Base-by-base conservation (phyloP, 2,329 filamentous ascomycete species). In the Scleromitrula shiraiana region DNA sequence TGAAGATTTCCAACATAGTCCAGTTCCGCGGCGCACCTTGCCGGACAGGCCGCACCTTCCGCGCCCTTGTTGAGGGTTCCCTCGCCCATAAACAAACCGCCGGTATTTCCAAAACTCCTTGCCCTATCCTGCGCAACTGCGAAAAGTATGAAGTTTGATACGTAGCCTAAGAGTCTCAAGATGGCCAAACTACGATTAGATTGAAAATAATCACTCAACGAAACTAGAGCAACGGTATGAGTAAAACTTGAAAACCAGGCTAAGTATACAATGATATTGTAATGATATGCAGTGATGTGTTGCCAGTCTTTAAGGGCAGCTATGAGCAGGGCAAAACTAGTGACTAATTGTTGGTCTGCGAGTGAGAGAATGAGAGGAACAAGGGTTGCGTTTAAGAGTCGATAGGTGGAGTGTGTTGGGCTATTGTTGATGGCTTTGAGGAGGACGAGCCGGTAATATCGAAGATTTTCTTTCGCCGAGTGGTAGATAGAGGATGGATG, bases 211-310 rank as follows among this genome's bases (percentile, higher is more conserved):
- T 38, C 32, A 12, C 23, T 15, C n/a, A 45, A 10, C 7, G 32
- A 37, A 7, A 45, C 15, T 6, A 45, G 32, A 7, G 41, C 23
- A 12, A 45, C 42, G 3, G 32, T 38, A 3, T 45, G 42, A 8
- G 33, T 45, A 12, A 45, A 45, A 26, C 23, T 45, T 7, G 41
- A 26, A 5, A 45, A 45, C 42, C 42, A 45, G 27, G 32, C 32
- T 15, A 45, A 7, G 7, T 37, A 45, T 2, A 45, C 33, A 8
- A 45, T 36, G 8, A 45, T 45, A 8, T 43, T 43, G n/a, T 43
- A 43, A 43, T 45, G 33, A 5, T 38, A 45, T 4, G 42, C 33
- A 3, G 32, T 37, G 5, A 45, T 45, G 0, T 12, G 26, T 7
- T 45, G 12, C 4, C 33, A 38, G 7, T 37, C 35, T 12, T 37